These are phyloP conservation scores for Drechslerella coelobrocha DNA, from an alignment of 2,329 filamentous ascomycete genomes.

Conservation along the genomic window DNA sequence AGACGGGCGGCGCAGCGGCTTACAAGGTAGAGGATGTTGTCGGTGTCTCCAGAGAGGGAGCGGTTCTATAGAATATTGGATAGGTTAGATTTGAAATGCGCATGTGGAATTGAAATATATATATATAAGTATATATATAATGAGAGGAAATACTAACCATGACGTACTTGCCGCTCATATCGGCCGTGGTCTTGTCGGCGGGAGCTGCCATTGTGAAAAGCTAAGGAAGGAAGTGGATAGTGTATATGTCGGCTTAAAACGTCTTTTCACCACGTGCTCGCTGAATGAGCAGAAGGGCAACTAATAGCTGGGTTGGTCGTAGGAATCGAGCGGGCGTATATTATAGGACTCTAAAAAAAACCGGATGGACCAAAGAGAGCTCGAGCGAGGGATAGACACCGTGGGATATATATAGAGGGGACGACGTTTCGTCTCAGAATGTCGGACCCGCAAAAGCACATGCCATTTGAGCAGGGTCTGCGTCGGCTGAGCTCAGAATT, in stretches of 20 bases:
- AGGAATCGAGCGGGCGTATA: too few relatives aligned
- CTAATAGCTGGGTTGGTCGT: too few relatives aligned
- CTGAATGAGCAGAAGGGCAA: too few relatives aligned
- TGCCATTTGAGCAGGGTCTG: constrained; percentile 34
- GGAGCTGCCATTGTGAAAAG: constrained; percentile 72
- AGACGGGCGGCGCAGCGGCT: constrained; percentile 34
- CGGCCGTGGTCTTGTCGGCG: constrained; percentile 68
- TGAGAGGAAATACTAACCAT: constrained; percentile 65
- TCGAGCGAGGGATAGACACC: not conserved
- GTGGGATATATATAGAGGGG: constrained; percentile 51
- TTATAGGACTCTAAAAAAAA: too few relatives aligned
- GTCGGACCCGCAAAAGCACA: constrained; percentile 32
- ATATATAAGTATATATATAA: not conserved
- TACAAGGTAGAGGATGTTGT: constrained; percentile 71
- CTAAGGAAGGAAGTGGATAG: too few relatives aligned
- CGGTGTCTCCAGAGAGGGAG: constrained; percentile 71
- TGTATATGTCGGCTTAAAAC: constrained; percentile 48
- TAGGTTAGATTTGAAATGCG: constrained; percentile 14
- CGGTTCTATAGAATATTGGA: constrained; percentile 69
- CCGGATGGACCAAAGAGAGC: too few relatives aligned
- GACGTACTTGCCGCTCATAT: constrained; percentile 73
- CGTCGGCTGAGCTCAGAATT: constrained; percentile 34
- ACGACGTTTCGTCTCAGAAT: too few relatives aligned
- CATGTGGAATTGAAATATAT: not conserved
- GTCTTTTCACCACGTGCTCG: not conserved